phyloP scores from a whole-genome alignment of 2,329 filamentous ascomycete genomes.

The Eurotiales sp. region DNA sequence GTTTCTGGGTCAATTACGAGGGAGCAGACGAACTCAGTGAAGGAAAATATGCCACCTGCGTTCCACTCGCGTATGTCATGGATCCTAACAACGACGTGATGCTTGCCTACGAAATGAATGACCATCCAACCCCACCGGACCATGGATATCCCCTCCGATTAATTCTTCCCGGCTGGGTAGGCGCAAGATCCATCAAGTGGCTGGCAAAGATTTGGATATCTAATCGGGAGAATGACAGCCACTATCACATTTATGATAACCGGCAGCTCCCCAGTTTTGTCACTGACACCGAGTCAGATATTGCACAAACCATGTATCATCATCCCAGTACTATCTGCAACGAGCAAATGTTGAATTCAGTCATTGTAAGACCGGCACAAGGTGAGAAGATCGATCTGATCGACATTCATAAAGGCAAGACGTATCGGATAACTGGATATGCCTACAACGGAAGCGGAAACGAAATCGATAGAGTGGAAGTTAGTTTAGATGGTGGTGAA shows the following conservation, averaged over 20 bases:
- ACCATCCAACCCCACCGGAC: conserved; percentile 36
- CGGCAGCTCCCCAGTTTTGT: conserved; percentile 47
- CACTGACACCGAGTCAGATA: conserved; percentile 47
- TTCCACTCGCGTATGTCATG: conserved; percentile 48
- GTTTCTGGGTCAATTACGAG: conserved; percentile 48
- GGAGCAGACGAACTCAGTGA: conserved; percentile 47
- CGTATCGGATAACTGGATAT: conserved; percentile 45
- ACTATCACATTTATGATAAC: conserved; percentile 52
- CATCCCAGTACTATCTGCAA: conserved; percentile 48
- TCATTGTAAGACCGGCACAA: conserved; percentile 46
- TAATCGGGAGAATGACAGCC: conserved; percentile 38
- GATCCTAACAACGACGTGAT: conserved; percentile 48
- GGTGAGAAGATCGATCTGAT: conserved; percentile 42
- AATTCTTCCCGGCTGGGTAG: conserved; percentile 42
- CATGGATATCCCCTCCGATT: conserved; percentile 44
- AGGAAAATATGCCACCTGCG: conserved; percentile 46
- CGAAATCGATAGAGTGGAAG: conserved; percentile 48
- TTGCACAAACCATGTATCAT: conserved; percentile 46
- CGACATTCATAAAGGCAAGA: conserved; percentile 35
- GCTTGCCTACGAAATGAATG: conserved; percentile 43
- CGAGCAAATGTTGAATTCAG: conserved; percentile 49
- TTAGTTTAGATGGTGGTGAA: conserved; percentile 46
- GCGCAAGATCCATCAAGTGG: conserved; percentile 43
- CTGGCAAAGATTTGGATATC: conserved; percentile 38
- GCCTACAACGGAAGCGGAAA: conserved; percentile 51